Evolutionary conservation across 495 filamentous ascomycete genomes (phyloP), one percentile per base, ranked within the genome.

Genomic region (Penicillium flavigenum): DNA sequence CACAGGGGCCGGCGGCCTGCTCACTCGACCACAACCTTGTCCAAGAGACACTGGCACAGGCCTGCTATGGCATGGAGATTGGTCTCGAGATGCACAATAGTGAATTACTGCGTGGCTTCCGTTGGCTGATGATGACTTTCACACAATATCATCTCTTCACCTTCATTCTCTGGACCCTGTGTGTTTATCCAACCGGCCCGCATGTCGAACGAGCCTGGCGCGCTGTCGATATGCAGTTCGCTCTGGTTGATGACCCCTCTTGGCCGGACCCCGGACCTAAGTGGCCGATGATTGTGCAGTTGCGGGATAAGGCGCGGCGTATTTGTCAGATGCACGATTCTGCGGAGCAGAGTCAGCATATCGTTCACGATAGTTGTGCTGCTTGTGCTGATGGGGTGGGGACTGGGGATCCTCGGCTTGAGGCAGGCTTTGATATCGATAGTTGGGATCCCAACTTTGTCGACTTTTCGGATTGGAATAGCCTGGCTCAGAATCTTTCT

Each of bases 91-190:
- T 70, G 57, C 53, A 60, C 17, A 65, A 53, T 1, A 67, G 72
- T n/a, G 63, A 70, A n/a, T 43, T 73, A 17, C 57, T 72, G 4
- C 54, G 52, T 16, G 59, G 67, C 5, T 72, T 62, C 45, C 61
- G 62, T 34, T 73, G 71, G 71, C 19, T 73, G 1, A 57, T 59
- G 0, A 61, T 60, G 0, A 70, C 67, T 16, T 72, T 63, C 32
- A 66, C 63, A 2, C 69, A 68, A 32, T 72, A 60, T 31, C 68
- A 69, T 38, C 57, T 68, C 0, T 60, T 73, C 16, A 73, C 71
- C 1, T 70, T 70, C 43, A 61, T 63, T 4, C 62, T 73, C 1
- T 73, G 71, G 71, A 57, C 67, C 43, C 47, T 73, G 17, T 73
- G 71, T 54, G 57, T 70, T 11, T 60, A 60, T 31, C 69, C 69